Evolutionary conservation across 2,329 filamentous ascomycete genomes (phyloP), one percentile per base, ranked within the genome.

Genomic region (Aspergillus bombycis): DNA sequence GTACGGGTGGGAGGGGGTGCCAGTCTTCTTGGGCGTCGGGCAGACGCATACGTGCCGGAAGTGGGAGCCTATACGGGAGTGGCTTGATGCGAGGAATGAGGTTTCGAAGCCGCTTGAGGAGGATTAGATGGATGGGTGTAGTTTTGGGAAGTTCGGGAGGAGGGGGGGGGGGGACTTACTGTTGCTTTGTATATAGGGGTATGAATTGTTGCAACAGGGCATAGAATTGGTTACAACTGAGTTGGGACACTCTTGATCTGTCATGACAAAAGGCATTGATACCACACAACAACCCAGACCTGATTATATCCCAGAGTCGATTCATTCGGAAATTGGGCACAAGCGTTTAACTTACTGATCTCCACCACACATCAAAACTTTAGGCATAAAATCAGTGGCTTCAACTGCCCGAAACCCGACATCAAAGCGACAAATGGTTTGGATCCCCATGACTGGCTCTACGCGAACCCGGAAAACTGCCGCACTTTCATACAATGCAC

Each of bases 311-410:
- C 4, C 11, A 46, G 12, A 36, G 34, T 14, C 34, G 14, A 14
- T 14, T 1, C 34, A 14, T 36, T 5, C 34, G 0, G 34, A 36
- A 36, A 6, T 0, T 1, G 12, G 1, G 0, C 12, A 36, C 4
- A 6, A 36, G 5, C 4, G 4, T 36, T 14, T 0, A 36, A 0
- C 12, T 1, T 36, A 36, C 1, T 6, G 2, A 36, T 6, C 12
- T 36, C 1, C 0, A 36, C 34, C 34, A 36, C 34, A 36, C 4
- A 14, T 36, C 5, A 5, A 36, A 36, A n/a, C n/a, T n/a, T n/a
- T n/a, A n/a, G n/a, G n/a, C n/a, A n/a, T n/a, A n/a, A n/a, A n/a
- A n/a, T n/a, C n/a, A n/a, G n/a, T n/a, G n/a, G n/a, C n/a, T n/a
- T n/a, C n/a, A n/a, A n/a, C n/a, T n/a, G n/a, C n/a, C n/a, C n/a